Evolutionary conservation across 805 yeast genomes (phyloP).

Genomic region (Cyberlindnera suaveolens): DNA sequence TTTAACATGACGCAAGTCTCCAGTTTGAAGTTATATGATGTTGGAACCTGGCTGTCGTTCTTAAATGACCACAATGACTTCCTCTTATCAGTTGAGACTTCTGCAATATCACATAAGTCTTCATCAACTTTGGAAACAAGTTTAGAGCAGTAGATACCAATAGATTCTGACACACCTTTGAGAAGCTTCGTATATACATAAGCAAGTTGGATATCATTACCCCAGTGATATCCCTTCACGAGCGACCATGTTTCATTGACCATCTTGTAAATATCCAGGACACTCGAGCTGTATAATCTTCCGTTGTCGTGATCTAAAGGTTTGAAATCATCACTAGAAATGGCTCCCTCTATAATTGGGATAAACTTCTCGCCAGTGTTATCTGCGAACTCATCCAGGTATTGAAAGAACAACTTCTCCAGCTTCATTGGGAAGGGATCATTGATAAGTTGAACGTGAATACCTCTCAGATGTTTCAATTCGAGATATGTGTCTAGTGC

Average conservation of each 20-base stretch:
- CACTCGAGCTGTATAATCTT: conserved; percentile 49
- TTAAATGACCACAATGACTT: conserved; percentile 37
- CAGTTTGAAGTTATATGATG: conserved; percentile 52
- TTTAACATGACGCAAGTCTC: conserved; percentile 74
- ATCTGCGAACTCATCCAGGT: conserved; percentile 34
- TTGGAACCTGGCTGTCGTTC: conserved; percentile 32
- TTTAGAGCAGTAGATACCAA: conserved; percentile 42
- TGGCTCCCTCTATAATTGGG: conserved; percentile 46
- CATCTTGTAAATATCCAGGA: conserved; percentile 59
- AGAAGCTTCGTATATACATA: conserved; percentile 53
- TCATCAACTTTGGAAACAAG: conserved; percentile 30
- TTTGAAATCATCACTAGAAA: conserved; percentile 51
- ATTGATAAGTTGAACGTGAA: conserved; percentile 40
- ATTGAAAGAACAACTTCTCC: conserved; percentile 50
- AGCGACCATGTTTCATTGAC: conserved; percentile 51
- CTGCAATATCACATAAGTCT: conserved; percentile 31
- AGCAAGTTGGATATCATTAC: conserved; percentile 55
- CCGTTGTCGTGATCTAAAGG: conserved; percentile 41
- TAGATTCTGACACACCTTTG: conserved; percentile 56
- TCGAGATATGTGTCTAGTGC: conserved; percentile 45
- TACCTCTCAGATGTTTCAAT: conserved; percentile 45
- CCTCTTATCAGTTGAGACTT: conserved; percentile 21
- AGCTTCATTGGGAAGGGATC: conserved; percentile 43
- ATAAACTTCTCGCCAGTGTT: conserved; percentile 39
- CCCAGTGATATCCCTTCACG: conserved; percentile 62